These are phyloP conservation scores for Scedosporium minutisporum DNA, from an alignment of 2,329 filamentous ascomycete genomes.

Conservation along the genomic window DNA sequence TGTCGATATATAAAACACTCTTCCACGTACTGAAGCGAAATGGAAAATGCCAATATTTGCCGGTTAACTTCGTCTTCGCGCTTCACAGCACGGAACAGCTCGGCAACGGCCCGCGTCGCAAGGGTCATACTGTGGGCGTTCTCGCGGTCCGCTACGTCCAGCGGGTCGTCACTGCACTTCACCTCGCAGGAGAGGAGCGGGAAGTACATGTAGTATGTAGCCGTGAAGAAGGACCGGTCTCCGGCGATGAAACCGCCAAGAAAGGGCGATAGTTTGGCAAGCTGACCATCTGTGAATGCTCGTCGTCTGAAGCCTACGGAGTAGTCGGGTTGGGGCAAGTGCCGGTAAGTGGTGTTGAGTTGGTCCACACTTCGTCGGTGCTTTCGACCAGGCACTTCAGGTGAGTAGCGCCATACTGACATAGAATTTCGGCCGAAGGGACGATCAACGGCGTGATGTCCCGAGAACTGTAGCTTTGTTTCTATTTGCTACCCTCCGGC, in stretches of 20 bases:
- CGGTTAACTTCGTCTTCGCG: constrained; percentile 26
- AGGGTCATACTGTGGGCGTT: constrained; percentile 31
- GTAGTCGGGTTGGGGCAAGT: no score
- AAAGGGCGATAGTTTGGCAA: constrained; percentile 28
- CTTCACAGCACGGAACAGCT: constrained; percentile 26
- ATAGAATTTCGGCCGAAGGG: no score
- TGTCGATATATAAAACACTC: no score
- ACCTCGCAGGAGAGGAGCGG: constrained; percentile 40
- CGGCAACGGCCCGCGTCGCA: constrained; percentile 25
- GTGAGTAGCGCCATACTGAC: no score
- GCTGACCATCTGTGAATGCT: constrained; percentile 20
- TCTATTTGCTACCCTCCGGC: no score
- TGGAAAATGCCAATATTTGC: constrained; percentile 33
- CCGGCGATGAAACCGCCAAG: constrained; percentile 21
- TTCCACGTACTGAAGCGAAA: constrained; percentile 17
- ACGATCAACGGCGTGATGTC: no score
- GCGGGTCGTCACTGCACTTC: constrained; percentile 28
- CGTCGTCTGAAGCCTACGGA: no score
- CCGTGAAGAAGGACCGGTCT: constrained; percentile 31
- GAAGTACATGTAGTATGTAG: constrained; percentile 37
- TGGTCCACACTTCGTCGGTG: no score
- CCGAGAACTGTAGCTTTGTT: no score
- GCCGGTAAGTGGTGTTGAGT: no score
- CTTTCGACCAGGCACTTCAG: no score
- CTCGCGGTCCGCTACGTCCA: constrained; percentile 27